Conservation (phyloP, 768 basidiomycete genomes). For the Boletus tomentosulus region DNA sequence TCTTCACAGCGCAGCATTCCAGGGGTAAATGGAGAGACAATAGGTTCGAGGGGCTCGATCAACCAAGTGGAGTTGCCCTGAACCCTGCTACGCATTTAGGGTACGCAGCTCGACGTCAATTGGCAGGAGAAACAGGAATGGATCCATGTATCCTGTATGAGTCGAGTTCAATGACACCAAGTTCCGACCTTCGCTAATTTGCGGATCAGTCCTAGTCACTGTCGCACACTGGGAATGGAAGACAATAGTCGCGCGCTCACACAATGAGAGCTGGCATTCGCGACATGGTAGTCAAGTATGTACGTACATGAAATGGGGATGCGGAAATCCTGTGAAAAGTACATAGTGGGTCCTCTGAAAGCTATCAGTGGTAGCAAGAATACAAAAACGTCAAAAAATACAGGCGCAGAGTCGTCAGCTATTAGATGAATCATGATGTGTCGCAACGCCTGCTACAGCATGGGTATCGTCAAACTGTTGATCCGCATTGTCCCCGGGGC, state of each 20-base stretch:
- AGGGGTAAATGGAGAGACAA: slow-evolving; percentile 7
- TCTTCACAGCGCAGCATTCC: background rate
- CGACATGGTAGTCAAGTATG: background rate
- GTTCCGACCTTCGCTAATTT: background rate
- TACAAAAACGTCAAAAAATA: background rate
- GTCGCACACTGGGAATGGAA: background rate
- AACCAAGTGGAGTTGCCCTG: background rate
- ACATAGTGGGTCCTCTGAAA: background rate
- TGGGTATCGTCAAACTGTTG: background rate
- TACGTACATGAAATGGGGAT: background rate
- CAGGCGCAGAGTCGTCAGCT: slow-evolving; percentile 3
- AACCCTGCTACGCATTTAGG: background rate
- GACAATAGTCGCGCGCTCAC: background rate
- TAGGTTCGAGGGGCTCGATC: background rate
- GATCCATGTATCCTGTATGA: too few species aligned
- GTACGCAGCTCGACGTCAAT: background rate
- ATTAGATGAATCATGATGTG: background rate
- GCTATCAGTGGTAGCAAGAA: background rate
- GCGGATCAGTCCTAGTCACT: background rate
- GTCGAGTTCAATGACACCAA: too few species aligned
- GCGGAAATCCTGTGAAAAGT: background rate
- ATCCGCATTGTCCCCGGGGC: background rate
- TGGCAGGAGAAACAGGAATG: too few species aligned
- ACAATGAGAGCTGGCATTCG: background rate
- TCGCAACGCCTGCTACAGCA: background rate